A percentile compares a stretch with the other conserved stretches of the same genome.
These are phyloP conservation scores for Cryptosporidium baileyi DNA, from an alignment of 169 alveolate species.

Conservation along the genomic window DNA sequence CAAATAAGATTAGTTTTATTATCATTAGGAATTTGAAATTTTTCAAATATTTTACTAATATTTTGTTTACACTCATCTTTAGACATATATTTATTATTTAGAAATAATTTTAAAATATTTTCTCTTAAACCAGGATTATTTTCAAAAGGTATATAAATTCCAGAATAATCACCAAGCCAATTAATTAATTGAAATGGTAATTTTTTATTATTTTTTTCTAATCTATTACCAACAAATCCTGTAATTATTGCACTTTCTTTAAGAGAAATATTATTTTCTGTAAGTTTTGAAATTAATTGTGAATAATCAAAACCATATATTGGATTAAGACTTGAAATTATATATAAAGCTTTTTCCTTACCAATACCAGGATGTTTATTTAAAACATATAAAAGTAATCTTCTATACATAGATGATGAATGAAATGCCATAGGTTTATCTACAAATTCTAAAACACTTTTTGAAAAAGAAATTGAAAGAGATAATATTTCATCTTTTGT, in stretches of 20 bases:
- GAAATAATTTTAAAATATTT: not conserved
- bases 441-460: constrained; percentile 1
- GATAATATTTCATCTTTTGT: not conserved
- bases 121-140: constrained; percentile 29
- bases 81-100: not conserved
- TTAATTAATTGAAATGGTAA: constrained; percentile 5
- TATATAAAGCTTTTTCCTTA: not conserved
- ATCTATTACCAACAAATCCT: constrained; percentile 19
- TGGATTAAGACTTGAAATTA: constrained; percentile 11
- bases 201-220: not conserved
- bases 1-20: not conserved
- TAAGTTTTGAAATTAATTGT: constrained; percentile 12
- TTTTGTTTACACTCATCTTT: constrained; percentile 10
- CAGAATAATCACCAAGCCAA: constrained; percentile 43
- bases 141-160: constrained; percentile 26
- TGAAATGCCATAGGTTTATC: constrained; percentile 51
- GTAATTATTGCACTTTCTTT: constrained; percentile 32
- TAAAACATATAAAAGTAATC: not conserved
- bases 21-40: not conserved
- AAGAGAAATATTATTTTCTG: constrained; percentile 18
- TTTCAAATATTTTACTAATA: not conserved
- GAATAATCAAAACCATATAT: constrained; percentile 34
- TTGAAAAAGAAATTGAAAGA: not conserved
- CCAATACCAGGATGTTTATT: constrained; percentile 28
- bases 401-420: constrained; percentile 18